These are phyloP conservation scores for Zygotorulaspora florentina DNA, from an alignment of 805 yeast species.

Conservation along the genomic window DNA sequence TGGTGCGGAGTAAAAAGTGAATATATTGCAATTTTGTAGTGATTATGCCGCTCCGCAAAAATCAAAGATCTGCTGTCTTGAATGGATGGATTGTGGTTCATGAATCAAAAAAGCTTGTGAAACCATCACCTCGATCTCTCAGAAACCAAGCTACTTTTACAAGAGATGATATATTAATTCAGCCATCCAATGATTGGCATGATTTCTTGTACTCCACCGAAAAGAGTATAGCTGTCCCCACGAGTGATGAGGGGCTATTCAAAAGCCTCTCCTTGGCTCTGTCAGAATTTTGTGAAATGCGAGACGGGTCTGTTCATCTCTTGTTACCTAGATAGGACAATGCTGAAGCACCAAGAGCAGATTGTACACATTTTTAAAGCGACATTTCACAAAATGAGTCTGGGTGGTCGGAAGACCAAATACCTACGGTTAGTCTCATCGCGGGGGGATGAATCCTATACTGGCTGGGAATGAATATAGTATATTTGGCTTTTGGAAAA, in stretches of 20 bases:
- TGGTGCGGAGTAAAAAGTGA: neutral
- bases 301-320: neutral
- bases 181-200: neutral
- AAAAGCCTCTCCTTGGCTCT: conserved; percentile 41
- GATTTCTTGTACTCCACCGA: neutral
- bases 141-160: neutral
- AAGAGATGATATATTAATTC: neutral
- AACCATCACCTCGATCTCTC: neutral
- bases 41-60: neutral
- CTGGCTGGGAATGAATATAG: neutral
- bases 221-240: neutral
- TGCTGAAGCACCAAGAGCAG: neutral
- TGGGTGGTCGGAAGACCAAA: neutral
- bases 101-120: neutral
- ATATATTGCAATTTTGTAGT: neutral
- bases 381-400: neutral
- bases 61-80: neutral
- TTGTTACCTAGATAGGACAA: neutral
- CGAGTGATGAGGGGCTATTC: neutral
- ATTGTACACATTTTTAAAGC: neutral
- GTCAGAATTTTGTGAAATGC: neutral
- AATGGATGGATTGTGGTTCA: neutral
- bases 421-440: neutral
- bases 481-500: neutral
- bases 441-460: neutral